Evolutionary conservation across 768 basidiomycete species (phyloP).

Genomic region (Collybia sordida): DNA sequence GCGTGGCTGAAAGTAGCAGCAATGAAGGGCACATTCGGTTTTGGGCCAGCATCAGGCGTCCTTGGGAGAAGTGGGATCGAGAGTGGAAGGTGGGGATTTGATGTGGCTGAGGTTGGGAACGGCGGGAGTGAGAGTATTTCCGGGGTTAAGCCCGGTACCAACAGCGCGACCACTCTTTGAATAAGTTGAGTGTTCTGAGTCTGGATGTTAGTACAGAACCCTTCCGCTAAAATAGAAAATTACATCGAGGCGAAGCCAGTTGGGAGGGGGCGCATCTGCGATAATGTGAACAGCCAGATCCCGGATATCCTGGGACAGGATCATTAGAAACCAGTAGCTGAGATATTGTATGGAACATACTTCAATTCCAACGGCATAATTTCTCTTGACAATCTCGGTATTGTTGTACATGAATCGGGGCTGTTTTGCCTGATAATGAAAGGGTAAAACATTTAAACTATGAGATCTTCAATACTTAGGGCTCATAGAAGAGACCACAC

Average conservation of each 20-base stretch:
- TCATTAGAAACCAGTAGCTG: not conserved
- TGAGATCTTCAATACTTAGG: not conserved
- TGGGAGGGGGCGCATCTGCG: constrained; percentile 80
- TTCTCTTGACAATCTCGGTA: constrained; percentile 69
- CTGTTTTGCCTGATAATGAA: constrained; percentile 41
- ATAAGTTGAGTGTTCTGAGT: constrained; percentile 70
- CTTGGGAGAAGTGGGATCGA: constrained; percentile 36
- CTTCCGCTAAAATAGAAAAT: constrained; percentile 17
- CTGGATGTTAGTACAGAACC: constrained; percentile 3
- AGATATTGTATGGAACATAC: constrained; percentile 42
- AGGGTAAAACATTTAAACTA: constrained; percentile 4
- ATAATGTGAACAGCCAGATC: constrained; percentile 82
- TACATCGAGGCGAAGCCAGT: constrained; percentile 87
- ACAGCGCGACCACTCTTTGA: constrained; percentile 74
- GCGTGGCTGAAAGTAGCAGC: constrained; percentile 87
- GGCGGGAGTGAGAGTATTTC: constrained; percentile 72
- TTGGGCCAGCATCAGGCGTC: constrained; percentile 20
- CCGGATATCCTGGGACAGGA: constrained; percentile 68
- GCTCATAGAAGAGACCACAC: constrained; percentile 26
- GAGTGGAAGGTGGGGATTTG: constrained; percentile 46
- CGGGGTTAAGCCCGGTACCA: constrained; percentile 86
- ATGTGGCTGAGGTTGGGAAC: constrained; percentile 64
- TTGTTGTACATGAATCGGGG: constrained; percentile 84
- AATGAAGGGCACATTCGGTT: constrained; percentile 59
- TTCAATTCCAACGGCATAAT: constrained; percentile 76